Percentiles rank a stretch among this genome's conserved stretches.
These are phyloP conservation scores for Grammothele lineata DNA, from an alignment of 768 basidiomycete species.

Conservation along the genomic window DNA sequence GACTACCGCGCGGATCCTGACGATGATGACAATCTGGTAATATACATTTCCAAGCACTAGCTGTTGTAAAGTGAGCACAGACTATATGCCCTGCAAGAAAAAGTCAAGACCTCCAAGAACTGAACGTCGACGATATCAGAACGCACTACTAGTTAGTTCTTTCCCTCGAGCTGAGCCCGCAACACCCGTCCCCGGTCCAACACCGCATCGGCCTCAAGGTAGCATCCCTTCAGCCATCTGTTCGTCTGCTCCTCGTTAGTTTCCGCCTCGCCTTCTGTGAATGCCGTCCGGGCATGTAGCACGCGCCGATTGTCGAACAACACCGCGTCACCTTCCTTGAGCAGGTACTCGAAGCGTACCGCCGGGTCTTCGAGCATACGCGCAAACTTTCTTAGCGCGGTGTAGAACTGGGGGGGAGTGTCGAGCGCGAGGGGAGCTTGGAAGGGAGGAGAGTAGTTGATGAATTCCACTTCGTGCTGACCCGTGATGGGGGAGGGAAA, in stretches of 20 bases:
- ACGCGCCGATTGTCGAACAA: conserved; percentile 91
- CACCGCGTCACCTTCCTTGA: conserved; percentile 81
- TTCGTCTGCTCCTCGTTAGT: conserved; percentile 39
- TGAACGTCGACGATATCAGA: too few relatives aligned
- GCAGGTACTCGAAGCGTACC: conserved; percentile 56
- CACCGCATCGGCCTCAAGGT: conserved; percentile 62
- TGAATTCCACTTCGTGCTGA: conserved; percentile 41
- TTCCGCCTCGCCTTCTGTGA: conserved; percentile 44
- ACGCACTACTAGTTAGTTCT: too few relatives aligned
- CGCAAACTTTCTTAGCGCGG: conserved; percentile 60
- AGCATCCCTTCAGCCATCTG: conserved; percentile 92
- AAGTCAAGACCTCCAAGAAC: too few relatives aligned
- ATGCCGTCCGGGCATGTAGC: conserved; percentile 82
- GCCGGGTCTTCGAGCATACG: conserved; percentile 46
- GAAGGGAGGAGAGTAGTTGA: conserved; percentile 96
- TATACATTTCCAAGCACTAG: too few relatives aligned
- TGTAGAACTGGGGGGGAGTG: conserved; percentile 48
- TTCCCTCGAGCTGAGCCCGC: too few relatives aligned
- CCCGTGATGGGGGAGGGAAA: background rate
- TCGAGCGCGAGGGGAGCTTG: conserved; percentile 69
- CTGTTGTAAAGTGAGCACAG: too few relatives aligned
- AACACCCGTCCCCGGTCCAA: conserved; percentile 33
- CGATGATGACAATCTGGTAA: too few relatives aligned
- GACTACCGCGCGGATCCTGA: too few relatives aligned
- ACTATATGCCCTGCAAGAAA: too few relatives aligned